Base-by-base conservation (phyloP, 75 land plant genomes). In the Adiantum capillusveneris region DNA sequence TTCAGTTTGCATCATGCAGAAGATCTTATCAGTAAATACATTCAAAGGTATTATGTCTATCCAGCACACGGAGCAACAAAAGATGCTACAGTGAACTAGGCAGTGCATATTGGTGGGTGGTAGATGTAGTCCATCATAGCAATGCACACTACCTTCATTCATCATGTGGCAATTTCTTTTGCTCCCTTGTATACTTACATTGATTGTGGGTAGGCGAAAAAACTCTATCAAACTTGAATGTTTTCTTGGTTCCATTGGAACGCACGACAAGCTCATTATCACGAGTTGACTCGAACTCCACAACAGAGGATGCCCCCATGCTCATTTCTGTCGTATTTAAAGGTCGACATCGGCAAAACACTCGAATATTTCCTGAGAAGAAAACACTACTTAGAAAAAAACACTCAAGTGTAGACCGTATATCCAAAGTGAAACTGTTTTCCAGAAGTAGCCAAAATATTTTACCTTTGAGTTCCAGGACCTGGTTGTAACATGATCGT, bases 321-420 rank as follows among this genome's bases (percentile, higher is more conserved):
- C 69, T 62, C 44, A 68, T 44, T 67, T 95, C 99, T 50, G 89
- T 77, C 22, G 37, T 36, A 57, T 73, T 84, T 19, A 90, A 45
- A 44, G 99, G 99, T 54, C 99, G 68, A 53, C 96, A 86, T 41
- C 99, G 60, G 58, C 99, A 95, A 42, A 86, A 95, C 36, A 95
- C 99, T 56, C 99, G 75, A 42, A 95, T 88, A 55, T 95, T 95
- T 44, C 99, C 99, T 95, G 88, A 60, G n/a, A n/a, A n/a, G n/a
- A n/a, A n/a, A n/a, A n/a, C n/a, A n/a, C n/a, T n/a, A 46, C 14
- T 18, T 53, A 3, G 24, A 25, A 53, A 13, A 25, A 53, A 5
- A 25, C 13, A 13, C 2, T 3, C 28, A 53, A 20, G 25, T 53
- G 14, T 1, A 22, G 25, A 25, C 14, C 25, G 25, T 25, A 1